Evolutionary conservation across 116 monocot genomes (phyloP), one percentile per base, ranked within the genome.

Genomic region (Iris pallida): DNA sequence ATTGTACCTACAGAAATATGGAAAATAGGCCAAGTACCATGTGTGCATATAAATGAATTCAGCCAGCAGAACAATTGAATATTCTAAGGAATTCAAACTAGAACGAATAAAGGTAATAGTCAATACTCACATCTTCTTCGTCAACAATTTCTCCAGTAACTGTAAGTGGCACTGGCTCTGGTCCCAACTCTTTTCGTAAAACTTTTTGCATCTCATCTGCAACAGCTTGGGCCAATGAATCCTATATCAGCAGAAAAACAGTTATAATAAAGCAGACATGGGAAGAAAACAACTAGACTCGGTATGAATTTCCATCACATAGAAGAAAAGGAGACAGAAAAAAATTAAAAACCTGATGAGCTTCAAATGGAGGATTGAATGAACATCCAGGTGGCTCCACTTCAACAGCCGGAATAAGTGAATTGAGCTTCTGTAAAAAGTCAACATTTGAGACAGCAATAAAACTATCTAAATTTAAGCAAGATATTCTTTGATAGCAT

Each of bases 161-260:
- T 14, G 55, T 75, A 53, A 82, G 79, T 51, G 91, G 95, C 54
- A 96, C 81, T 42, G 84, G 95, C 62, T 82, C 60, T 47, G 92
- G 95, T 30, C 69, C 82, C 61, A 96, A 77, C 79, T 96, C 92
- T 41, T 78, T 82, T 4, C 52, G 71, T 51, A 84, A 96, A 4
- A 86, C 47, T 57, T 96, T 96, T 74, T 81, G 82, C 91, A 91
- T 91, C 71, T 96, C 95, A 61, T 84, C 79, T 14, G 89, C 95
- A 68, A 96, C 95, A 74, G 95, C 92, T 87, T 85, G 80, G 68
- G 95, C 95, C 56, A 96, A 71, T 30, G 95, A 71, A 85, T 96
- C 95, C 94, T 94, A 70, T 13, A 80, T 14, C 15, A 57, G 5
- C 55, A 66, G 20, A 4, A 16, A 54, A 20, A 53, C 13, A 61